A percentile compares a stretch with the other conserved stretches of the same genome.
Evolutionary conservation across 495 filamentous ascomycete species (phyloP).

Genomic region (Hypoxylon subgilvum): DNA sequence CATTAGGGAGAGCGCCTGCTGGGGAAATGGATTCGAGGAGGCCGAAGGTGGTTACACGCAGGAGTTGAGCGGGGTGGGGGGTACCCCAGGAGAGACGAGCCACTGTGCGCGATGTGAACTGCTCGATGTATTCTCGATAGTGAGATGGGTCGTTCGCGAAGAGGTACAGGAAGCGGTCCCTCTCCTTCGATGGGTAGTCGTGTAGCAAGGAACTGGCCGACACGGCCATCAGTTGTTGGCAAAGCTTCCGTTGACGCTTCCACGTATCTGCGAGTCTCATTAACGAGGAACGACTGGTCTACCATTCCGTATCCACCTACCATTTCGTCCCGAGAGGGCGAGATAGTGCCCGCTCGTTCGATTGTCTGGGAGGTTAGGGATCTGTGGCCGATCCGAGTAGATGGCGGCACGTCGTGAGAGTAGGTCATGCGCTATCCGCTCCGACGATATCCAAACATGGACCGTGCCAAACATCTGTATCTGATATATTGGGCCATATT

Average conservation of each 20-base stretch:
- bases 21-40: slow-evolving; percentile 65
- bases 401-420: slow-evolving; percentile 63
- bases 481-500: slow-evolving; percentile 69
- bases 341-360: slow-evolving; percentile 62
- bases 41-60: slow-evolving; percentile 62
- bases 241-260: slow-evolving; percentile 65
- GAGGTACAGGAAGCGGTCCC: slow-evolving; percentile 59
- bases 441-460: slow-evolving; percentile 66
- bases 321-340: slow-evolving; percentile 59
- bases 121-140: slow-evolving; percentile 63
- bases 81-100: slow-evolving; percentile 65
- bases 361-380: slow-evolving; percentile 60
- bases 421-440: slow-evolving; percentile 63
- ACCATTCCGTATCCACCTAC: slow-evolving; percentile 31
- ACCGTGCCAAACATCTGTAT: slow-evolving; percentile 61
- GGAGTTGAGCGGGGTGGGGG: slow-evolving; percentile 50
- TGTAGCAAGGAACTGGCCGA: slow-evolving; percentile 53
- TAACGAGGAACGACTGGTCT: slow-evolving; percentile 4
- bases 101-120: slow-evolving; percentile 66
- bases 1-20: slow-evolving; percentile 60
- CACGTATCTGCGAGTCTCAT: slow-evolving; percentile 52
- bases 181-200: slow-evolving; percentile 59
- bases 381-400: slow-evolving; percentile 66
- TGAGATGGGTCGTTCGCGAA: slow-evolving; percentile 48
- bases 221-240: slow-evolving; percentile 59